Evolutionary conservation across 164 flowering plant species (phyloP).

Genomic region (Cinnamomum micranthum): DNA sequence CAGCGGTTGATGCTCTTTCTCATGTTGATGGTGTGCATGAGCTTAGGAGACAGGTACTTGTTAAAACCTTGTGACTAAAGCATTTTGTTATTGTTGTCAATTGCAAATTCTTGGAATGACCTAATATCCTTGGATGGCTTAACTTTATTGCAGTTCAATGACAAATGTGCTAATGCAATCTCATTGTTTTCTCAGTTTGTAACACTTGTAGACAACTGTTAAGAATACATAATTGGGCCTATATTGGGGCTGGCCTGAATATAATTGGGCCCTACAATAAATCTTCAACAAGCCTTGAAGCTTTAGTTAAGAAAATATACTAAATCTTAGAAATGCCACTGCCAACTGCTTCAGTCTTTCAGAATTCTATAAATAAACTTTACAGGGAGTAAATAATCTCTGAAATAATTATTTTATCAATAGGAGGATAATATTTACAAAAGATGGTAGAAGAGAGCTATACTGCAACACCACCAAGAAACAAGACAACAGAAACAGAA

Average conservation of each 20-base stretch:
- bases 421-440: not conserved
- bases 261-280: too few species aligned
- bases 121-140: not conserved
- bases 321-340: not conserved
- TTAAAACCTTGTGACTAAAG: not conserved
- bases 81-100: not conserved
- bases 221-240: too few species aligned
- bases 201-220: not conserved
- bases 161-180: not conserved
- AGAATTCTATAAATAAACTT: not conserved
- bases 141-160: not conserved
- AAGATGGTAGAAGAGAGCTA: not conserved
- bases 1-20: slow-evolving; percentile 95
- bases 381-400: too few species aligned
- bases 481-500: too few species aligned
- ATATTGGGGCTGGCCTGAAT: too few species aligned
- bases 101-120: not conserved
- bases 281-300: too few species aligned
- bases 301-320: not conserved
- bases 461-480: too few species aligned
- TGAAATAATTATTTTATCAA: not conserved
- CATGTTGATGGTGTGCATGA: slow-evolving; percentile 47
- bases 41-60: slow-evolving; percentile 66
- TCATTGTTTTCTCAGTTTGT: not conserved
- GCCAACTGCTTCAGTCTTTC: not conserved